These are phyloP conservation scores for Hexamita inflata DNA, from an alignment of 208 protist genomes.

Conservation along the genomic window DNA sequence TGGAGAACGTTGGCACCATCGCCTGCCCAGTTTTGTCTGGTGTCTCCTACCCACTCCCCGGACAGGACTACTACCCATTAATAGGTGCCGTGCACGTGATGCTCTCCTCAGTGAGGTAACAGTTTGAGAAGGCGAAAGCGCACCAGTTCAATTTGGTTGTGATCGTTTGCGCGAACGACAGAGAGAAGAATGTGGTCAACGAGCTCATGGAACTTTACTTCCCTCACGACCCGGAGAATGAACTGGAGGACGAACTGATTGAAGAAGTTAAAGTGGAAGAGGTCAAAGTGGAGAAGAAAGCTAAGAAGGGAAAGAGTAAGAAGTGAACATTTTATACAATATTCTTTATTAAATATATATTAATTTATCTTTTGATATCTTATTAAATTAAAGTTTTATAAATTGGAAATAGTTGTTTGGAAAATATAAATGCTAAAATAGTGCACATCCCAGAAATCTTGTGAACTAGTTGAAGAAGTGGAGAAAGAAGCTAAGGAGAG, in stretches of 20 bases:
- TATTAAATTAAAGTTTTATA: no score
- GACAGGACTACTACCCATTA: slow-evolving; percentile 9
- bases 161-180: background rate
- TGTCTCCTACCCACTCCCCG: background rate
- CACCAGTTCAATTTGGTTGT: background rate
- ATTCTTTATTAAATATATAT: no score
- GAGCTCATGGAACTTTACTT: slow-evolving; percentile 24
- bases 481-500: background rate
- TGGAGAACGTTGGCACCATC: background rate
- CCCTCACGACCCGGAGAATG: background rate
- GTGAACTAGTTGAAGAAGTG: no score
- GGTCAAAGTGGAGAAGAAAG: no score
- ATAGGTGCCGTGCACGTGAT: slow-evolving; percentile 8
- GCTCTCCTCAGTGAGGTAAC: background rate
- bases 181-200: background rate
- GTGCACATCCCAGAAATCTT: no score
- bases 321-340: no score
- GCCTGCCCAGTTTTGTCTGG: background rate
- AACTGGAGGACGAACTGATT: background rate
- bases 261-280: no score
- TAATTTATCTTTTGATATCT: no score
- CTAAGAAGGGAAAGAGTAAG: no score
- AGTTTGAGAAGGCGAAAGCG: background rate
- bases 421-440: no score
- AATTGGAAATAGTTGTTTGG: no score